A percentile compares a stretch with the other conserved stretches of the same genome.
These are phyloP conservation scores for Colletotrichum higginsianum DNA, from an alignment of 2,329 filamentous ascomycete genomes.

Conservation along the genomic window DNA sequence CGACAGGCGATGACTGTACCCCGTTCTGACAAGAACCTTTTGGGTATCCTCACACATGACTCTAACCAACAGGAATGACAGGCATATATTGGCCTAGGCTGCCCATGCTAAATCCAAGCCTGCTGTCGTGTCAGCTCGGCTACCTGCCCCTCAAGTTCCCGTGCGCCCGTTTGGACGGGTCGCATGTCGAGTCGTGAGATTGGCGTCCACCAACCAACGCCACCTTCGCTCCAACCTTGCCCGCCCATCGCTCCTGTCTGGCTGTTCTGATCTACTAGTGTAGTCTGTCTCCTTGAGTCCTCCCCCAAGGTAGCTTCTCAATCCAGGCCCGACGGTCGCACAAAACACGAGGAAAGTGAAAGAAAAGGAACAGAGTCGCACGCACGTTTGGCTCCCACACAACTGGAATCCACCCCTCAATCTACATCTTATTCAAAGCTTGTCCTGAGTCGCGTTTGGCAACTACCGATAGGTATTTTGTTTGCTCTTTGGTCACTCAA, in stretches of 20 bases:
- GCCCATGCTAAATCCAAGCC: constrained; percentile 6
- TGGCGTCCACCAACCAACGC: constrained; percentile 32
- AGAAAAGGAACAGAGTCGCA: not conserved
- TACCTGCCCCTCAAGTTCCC: constrained; percentile 31
- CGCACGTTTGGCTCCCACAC: not conserved
- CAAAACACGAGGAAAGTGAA: not conserved
- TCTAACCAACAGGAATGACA: constrained; percentile 18
- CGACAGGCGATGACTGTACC: not conserved
- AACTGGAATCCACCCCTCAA: not conserved
- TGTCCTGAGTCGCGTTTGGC: constrained; percentile 6
- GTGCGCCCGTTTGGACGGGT: constrained; percentile 36
- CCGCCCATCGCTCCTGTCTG: not conserved
- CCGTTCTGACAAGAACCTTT: not conserved
- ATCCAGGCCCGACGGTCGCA: constrained; percentile 1
- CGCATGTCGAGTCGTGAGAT: constrained; percentile 28
- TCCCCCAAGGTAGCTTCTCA: not conserved
- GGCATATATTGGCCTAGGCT: constrained; percentile 15
- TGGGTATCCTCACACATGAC: constrained; percentile 17
- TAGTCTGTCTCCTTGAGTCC: constrained; percentile 6
- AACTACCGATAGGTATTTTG: constrained; percentile 4
- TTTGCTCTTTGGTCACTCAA: constrained; percentile 20
- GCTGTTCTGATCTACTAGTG: not conserved
- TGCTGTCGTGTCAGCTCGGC: constrained; percentile 26
- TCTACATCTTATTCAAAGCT: constrained; percentile 11
- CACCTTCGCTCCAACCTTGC: constrained; percentile 21